Base-by-base conservation (phyloP, 108 stramenopile species). In the Nitzschia sp. region DNA sequence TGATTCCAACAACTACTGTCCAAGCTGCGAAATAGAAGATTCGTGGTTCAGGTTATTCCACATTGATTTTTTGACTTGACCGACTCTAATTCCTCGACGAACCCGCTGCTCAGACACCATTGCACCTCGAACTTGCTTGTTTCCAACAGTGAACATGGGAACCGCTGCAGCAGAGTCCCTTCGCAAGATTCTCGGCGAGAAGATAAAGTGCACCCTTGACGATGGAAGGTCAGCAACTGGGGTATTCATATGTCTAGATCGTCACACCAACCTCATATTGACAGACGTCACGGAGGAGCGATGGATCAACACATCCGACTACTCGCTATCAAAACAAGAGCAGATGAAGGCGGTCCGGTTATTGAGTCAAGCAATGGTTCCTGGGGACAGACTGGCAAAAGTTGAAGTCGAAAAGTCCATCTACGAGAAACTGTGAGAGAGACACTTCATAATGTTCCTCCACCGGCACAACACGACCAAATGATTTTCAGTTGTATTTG, bases 351-450 rank as follows among this genome's bases (percentile, higher is more conserved):
- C 59, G 24, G 24, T 17, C 10, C 41, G 79, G 14, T 20, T 41
- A 37, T 57, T 80, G 10, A 54, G 68, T 20, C 79, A 80, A 58
- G 79, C 73, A 3, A 73, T 80, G 71, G 50, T 73, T 7, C 79
- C 79, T 52, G 79, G 79, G 5, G 34, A 39, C 20, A 57, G 64
- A 42, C 22, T 80, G 25, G 48, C 57, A 53, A 71, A 61, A 40
- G 79, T 75, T 7, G 74, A 80, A 65, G 37, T 79, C 14, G 59
- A 44, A 10, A 21, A 69, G 39, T n/a, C 22, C 12, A 69, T 54
- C n/a, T 75, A 57, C 43, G 41, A 61, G 8, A 21, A 57, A 22
- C 34, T 34, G 5, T 34, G 29, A 34, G 29, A 34, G 5, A 34
- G 29, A 34, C 29, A 34, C 29, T 34, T 34, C 29, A 5, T 34